These are phyloP conservation scores for Rhizopogon vesiculosus DNA, from an alignment of 768 basidiomycete species.

Conservation along the genomic window DNA sequence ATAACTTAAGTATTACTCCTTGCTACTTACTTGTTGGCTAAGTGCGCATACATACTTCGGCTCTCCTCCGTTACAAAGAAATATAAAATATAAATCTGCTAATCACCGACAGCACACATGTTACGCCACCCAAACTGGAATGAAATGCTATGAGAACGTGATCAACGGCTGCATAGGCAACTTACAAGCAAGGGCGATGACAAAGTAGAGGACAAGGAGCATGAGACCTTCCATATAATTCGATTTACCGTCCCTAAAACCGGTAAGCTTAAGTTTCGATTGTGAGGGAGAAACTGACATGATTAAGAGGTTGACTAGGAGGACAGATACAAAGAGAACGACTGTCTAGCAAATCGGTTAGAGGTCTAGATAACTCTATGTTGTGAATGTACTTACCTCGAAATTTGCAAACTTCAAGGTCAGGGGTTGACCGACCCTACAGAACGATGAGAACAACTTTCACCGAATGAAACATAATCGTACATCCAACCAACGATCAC, in stretches of 20 bases:
- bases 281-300: conserved; percentile 38
- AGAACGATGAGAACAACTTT: conserved; percentile 3
- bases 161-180: not conserved
- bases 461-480: conserved; percentile 26
- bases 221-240: conserved; percentile 94
- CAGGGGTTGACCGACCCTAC: conserved; percentile 61
- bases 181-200: conserved; percentile 39
- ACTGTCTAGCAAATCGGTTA: conserved; percentile 53
- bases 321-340: conserved; percentile 78
- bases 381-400: conserved; percentile 43
- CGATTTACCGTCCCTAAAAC: conserved; percentile 67
- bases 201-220: conserved; percentile 34
- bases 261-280: conserved; percentile 1
- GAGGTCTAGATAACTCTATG: not conserved
- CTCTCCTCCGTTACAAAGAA: no score
- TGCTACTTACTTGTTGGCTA: no score
- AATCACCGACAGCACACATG: not conserved
- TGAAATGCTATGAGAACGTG: not conserved
- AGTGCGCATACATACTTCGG: no score
- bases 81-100: no score
- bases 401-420: conserved; percentile 85
- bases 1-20: no score
- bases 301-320: conserved; percentile 82
- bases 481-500: conserved; percentile 88
- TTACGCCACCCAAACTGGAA: conserved; percentile 8